Percentiles rank a stretch among this genome's conserved stretches.
These are phyloP conservation scores for Pezicula carpinea DNA, from an alignment of 2,329 filamentous ascomycete species.

Conservation along the genomic window DNA sequence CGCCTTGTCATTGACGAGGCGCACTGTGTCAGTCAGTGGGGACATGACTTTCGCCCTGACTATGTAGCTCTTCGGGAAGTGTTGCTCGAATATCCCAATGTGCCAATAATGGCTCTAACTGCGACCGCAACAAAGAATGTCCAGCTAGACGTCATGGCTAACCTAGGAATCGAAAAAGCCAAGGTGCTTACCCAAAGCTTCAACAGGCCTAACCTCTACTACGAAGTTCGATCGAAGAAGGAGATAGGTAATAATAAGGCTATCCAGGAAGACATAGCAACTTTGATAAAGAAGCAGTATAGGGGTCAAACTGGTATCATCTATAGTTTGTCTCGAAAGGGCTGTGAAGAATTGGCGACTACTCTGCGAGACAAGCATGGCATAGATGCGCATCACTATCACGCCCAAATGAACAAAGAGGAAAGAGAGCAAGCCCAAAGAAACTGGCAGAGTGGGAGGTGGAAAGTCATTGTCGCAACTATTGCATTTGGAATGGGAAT, in stretches of 20 bases:
- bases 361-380: conserved; percentile 55
- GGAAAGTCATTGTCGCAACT: conserved; percentile 91
- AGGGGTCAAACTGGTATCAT: conserved; percentile 77
- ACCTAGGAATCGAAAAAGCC: conserved; percentile 74
- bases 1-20: conserved; percentile 96
- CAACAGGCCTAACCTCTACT: conserved; percentile 91
- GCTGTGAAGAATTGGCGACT: conserved; percentile 74
- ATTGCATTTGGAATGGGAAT: conserved; percentile 99
- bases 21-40: conserved; percentile 99
- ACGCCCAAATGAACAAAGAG: conserved; percentile 67
- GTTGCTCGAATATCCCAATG: conserved; percentile 64
- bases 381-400: conserved; percentile 79
- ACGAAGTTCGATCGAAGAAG: conserved; percentile 73
- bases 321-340: conserved; percentile 83
- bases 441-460: conserved; percentile 73
- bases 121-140: conserved; percentile 94
- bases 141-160: conserved; percentile 85
- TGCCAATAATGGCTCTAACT: conserved; percentile 91
- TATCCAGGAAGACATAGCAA: conserved; percentile 47
- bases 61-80: conserved; percentile 83
- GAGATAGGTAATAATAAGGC: conserved; percentile 52
- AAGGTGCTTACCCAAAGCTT: conserved; percentile 87
- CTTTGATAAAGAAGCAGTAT: conserved; percentile 68
- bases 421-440: conserved; percentile 70
- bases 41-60: conserved; percentile 94